Conservation (phyloP, 805 yeast genomes). For the Metschnikowia noctiluminum region DNA sequence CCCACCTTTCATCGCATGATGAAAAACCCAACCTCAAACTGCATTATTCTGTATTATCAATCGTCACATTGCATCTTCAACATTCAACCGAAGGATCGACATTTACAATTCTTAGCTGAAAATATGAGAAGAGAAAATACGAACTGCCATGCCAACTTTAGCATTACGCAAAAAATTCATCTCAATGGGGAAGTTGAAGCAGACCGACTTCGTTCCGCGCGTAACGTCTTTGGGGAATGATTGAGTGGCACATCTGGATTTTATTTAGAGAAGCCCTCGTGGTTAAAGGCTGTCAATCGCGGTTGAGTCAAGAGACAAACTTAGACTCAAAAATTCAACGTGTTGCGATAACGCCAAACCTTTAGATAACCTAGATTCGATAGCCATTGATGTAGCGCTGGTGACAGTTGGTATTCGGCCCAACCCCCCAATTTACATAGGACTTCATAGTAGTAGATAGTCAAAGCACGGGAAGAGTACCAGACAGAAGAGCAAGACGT, state of each 20-base stretch:
- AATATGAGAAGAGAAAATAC: conserved; percentile 1
- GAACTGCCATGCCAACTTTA: conserved; percentile 7
- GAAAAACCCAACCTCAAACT: conserved; percentile 2
- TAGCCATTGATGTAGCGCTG: not conserved
- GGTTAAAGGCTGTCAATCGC: not conserved
- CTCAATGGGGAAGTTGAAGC: conserved; percentile 1
- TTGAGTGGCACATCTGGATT: not conserved
- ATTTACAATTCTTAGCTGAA: conserved; percentile 4
- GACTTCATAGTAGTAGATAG: conserved; percentile 12
- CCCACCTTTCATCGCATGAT: not conserved
- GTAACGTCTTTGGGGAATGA: not conserved
- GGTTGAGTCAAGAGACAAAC: not conserved
- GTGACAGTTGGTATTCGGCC: not conserved
- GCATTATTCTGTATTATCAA: conserved; percentile 11
- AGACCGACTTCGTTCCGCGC: not conserved
- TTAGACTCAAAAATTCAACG: not conserved
- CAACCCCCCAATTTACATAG: conserved; percentile 6
- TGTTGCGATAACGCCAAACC: not conserved
- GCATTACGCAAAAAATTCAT: conserved; percentile 5
- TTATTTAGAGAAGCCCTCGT: not conserved
- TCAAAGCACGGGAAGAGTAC: conserved; percentile 10
- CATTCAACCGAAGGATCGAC: conserved; percentile 8
- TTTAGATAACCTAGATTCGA: not conserved
- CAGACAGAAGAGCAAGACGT: conserved; percentile 3
- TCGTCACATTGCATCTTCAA: conserved; percentile 10